phyloP scores from a whole-genome alignment of 176 grass and related monocot species.

The Raddia distichophylla region DNA sequence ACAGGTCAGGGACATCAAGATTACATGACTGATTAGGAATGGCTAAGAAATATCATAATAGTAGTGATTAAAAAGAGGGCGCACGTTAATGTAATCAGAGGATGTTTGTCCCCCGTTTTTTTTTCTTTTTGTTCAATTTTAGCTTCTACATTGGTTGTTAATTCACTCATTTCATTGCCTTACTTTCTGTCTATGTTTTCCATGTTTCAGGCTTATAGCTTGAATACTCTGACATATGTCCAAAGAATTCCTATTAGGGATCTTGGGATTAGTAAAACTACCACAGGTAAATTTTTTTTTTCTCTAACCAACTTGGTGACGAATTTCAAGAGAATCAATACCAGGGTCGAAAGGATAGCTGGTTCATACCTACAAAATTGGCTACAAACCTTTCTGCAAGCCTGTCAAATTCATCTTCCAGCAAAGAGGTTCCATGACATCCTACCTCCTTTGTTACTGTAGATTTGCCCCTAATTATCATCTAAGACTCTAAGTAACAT shows the following conservation, averaged over 20 bases:
- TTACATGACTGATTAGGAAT: constrained; percentile 17
- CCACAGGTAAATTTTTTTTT: constrained; percentile 59
- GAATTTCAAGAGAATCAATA: constrained; percentile 22
- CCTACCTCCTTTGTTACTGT: background rate
- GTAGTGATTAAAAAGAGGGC: background rate
- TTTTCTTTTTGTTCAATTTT: background rate
- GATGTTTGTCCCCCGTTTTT: background rate
- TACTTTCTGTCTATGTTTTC: background rate
- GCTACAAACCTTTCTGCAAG: constrained; percentile 89
- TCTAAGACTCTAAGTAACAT: too few relatives aligned
- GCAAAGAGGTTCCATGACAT: constrained; percentile 70
- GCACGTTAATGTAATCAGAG: too few relatives aligned
- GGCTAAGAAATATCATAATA: background rate
- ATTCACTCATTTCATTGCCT: background rate
- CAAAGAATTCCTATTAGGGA: constrained; percentile 82
- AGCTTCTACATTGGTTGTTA: background rate
- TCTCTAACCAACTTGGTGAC: background rate
- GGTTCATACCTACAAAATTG: constrained; percentile 97
- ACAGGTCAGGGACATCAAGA: background rate
- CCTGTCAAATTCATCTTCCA: constrained; percentile 74
- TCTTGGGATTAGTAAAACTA: constrained; percentile 86
- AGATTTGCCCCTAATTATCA: too few relatives aligned
- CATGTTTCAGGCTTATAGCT: constrained; percentile 79
- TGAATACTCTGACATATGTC: constrained; percentile 76
- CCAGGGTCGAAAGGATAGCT: constrained; percentile 83